Evolutionary conservation across 2,329 filamentous ascomycete species (phyloP), one percentile per base, ranked within the genome.

Genomic region (Penicillium hordei): DNA sequence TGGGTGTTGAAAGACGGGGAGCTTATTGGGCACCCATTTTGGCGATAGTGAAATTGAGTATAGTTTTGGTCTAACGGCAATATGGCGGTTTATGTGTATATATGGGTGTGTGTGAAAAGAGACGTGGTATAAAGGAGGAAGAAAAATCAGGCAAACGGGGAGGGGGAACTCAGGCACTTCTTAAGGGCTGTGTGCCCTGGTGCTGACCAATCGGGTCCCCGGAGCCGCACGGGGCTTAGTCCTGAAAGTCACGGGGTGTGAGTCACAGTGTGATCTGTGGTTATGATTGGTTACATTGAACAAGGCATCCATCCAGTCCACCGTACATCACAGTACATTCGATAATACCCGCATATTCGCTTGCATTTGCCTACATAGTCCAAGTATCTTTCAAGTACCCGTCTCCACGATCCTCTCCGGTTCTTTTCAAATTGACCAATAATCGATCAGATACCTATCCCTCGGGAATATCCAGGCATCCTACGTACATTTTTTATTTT

Each of bases 21-120:
- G 68, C 67, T 74, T 78, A 78, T 67, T 72, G 72, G 65, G 71
- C 65, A 63, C 63, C 73, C 76, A 79, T 79, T 66, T 66, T 74
- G 72, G 43, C 58, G 53, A 61, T 57, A 54, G 49, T 64, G 55
- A 64, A 62, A 52, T 58, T 67, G 60, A 66, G 52, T 27, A 57
- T 48, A 61, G 46, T 52, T 59, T 39, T 48, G 50, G 43, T 55
- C 43, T 55, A 45, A 29, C 31, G 48, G 53, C 53, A 51, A 60
- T 38, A 25, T 56, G 53, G 55, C 54, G 50, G 45, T 46, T 42
- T 33, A 49, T 49, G 38, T 58, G 29, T 19, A 39, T 55, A 25
- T 43, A n/a, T 9, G 8, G 13, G 33, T 40, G 34, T 48, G 25
- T 23, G 42, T 61, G 52, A 45, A 52, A 65, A 48, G 40, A 55